Evolutionary conservation across 768 basidiomycete species (phyloP).

Genomic region (Kwoniella dejecticola): DNA sequence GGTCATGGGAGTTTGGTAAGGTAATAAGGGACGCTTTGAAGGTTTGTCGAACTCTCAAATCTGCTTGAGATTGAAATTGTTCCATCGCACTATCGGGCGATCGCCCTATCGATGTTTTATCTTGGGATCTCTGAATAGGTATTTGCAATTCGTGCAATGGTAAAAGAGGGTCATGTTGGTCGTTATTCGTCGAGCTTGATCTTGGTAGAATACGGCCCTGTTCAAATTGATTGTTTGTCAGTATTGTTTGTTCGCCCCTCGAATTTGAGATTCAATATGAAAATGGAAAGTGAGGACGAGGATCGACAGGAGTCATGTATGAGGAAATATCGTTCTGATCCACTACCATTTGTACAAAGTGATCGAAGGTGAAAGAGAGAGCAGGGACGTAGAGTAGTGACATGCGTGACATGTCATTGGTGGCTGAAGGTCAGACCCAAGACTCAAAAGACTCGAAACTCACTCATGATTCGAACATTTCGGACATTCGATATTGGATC

Average conservation of each 20-base stretch:
- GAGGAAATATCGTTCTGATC: too few species aligned
- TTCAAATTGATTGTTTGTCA: background rate
- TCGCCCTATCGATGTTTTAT: slow-evolving; percentile 23
- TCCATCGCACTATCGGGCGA: background rate
- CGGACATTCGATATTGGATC: slow-evolving; percentile 81
- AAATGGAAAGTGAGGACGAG: too few species aligned
- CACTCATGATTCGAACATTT: slow-evolving; percentile 66
- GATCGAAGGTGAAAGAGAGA: too few species aligned
- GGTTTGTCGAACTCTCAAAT: too few species aligned
- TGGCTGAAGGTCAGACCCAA: background rate
- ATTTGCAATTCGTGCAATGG: slow-evolving; percentile 48
- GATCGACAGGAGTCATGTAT: too few species aligned
- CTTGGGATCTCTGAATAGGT: slow-evolving; percentile 46
- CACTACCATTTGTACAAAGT: too few species aligned
- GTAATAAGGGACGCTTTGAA: too few species aligned
- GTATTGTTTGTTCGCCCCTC: background rate
- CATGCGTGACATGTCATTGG: too few species aligned
- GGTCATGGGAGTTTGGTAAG: too few species aligned
- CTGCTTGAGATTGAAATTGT: background rate
- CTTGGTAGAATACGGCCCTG: slow-evolving; percentile 92
- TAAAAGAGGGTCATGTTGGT: slow-evolving; percentile 61
- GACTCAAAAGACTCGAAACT: slow-evolving; percentile 13
- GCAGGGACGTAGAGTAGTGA: too few species aligned
- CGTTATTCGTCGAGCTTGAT: slow-evolving; percentile 94
- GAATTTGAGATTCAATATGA: background rate